Percentiles rank a stretch among this genome's conserved stretches.
Conservation (phyloP, 495 filamentous ascomycete genomes). For the Lophiotrema nucula region DNA sequence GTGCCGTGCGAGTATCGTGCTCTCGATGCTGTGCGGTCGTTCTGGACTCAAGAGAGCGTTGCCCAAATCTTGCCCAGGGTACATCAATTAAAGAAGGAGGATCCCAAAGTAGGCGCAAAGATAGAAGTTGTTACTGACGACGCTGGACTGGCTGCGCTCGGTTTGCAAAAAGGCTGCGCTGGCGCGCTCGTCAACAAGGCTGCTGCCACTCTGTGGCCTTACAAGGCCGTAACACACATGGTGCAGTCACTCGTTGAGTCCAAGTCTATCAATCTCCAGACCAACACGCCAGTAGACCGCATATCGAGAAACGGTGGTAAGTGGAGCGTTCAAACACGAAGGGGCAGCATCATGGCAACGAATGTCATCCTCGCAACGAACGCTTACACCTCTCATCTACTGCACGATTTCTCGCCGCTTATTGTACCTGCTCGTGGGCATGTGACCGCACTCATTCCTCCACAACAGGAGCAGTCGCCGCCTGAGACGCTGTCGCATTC, state of each 20-base stretch:
- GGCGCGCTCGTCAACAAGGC: conserved; percentile 46
- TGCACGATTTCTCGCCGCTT: conserved; percentile 65
- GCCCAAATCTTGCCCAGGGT: too few relatives aligned
- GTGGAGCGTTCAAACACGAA: conserved; percentile 60
- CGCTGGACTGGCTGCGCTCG: conserved; percentile 37
- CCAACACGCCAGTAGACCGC: conserved; percentile 62
- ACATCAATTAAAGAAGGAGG: too few relatives aligned
- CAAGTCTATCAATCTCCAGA: conserved; percentile 66
- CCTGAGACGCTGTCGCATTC: too few relatives aligned
- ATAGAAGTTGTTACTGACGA: conserved; percentile 40
- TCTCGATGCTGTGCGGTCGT: too few relatives aligned
- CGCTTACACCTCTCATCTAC: conserved; percentile 69
- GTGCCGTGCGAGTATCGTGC: conserved; percentile 63
- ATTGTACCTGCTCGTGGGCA: conserved; percentile 76
- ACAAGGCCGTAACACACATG: conserved; percentile 69
- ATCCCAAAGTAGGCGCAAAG: too few relatives aligned
- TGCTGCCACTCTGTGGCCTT: conserved; percentile 67
- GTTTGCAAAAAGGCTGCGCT: conserved; percentile 43
- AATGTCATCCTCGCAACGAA: conserved; percentile 77
- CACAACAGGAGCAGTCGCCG: conserved; percentile 43
- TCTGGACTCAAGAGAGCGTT: too few relatives aligned
- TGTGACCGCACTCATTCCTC: conserved; percentile 66
- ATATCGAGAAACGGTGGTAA: conserved; percentile 37
- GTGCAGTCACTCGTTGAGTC: conserved; percentile 55
- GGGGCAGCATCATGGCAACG: conserved; percentile 57